Evolutionary conservation across 495 filamentous ascomycete species (phyloP).

Genomic region (Xylaria bambusicola): DNA sequence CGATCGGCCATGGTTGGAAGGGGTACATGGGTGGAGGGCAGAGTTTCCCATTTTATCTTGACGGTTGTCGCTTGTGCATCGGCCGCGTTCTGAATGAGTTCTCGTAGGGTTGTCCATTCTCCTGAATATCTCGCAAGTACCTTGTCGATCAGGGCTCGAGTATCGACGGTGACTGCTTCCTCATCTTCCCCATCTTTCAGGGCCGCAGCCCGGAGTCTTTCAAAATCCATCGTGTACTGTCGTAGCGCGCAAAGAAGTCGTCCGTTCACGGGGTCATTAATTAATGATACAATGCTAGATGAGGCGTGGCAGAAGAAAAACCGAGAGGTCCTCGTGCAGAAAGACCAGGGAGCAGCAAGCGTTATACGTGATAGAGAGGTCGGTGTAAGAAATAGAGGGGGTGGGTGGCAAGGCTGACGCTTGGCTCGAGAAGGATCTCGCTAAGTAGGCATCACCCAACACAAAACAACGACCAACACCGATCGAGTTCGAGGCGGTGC

Average conservation of each 20-base stretch:
- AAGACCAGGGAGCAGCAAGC: background rate
- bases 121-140: conserved; percentile 93
- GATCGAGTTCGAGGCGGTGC: background rate
- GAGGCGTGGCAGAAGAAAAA: background rate
- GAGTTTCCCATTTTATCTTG: conserved; percentile 84
- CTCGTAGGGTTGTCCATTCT: conserved; percentile 84
- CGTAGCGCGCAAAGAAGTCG: background rate
- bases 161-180: conserved; percentile 98
- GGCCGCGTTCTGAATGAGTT: conserved; percentile 96
- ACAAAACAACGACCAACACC: background rate
- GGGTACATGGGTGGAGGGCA: conserved; percentile 75
- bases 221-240: conserved; percentile 65
- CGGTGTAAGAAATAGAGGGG: too few relatives aligned
- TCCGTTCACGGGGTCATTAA: conserved; percentile 4
- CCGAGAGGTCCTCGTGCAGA: background rate
- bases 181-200: conserved; percentile 84
- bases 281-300: too few relatives aligned
- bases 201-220: conserved; percentile 80
- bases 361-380: too few relatives aligned
- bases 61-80: conserved; percentile 91
- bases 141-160: conserved; percentile 94
- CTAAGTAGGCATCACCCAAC: too few relatives aligned
- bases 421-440: conserved; percentile 5
- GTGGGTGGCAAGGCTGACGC: background rate
- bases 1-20: conserved; percentile 66